Evolutionary conservation across 139 green algal species (phyloP).

Genomic region (Auxenochlorella pyrenoidosa): DNA sequence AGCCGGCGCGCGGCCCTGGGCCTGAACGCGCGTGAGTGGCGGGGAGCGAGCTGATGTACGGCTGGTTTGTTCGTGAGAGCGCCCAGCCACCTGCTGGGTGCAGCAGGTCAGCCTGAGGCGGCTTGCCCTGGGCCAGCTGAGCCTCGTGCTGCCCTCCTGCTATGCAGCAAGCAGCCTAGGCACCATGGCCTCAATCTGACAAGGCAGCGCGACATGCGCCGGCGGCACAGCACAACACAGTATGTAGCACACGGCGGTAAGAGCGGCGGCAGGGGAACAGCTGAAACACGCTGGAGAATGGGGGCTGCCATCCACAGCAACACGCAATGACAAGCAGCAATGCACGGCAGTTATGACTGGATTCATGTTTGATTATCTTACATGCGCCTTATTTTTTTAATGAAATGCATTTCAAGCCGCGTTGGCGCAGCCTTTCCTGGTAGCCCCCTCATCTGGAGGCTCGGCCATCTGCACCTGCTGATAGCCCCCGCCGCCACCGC

Average conservation of each 20-base stretch:
- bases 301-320: not conserved
- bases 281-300: too few relatives aligned
- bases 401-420: not conserved
- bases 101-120: not conserved
- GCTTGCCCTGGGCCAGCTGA: not conserved
- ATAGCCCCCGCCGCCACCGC: not conserved
- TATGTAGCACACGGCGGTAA: not conserved
- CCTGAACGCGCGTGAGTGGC: slow-evolving; percentile 19
- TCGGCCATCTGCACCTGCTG: not conserved
- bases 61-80: too few relatives aligned
- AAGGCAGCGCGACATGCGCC: too few relatives aligned
- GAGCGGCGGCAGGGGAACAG: too few relatives aligned
- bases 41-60: not conserved
- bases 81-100: too few relatives aligned
- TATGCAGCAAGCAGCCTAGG: not conserved
- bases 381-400: not conserved
- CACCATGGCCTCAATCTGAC: too few relatives aligned
- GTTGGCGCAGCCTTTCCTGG: not conserved
- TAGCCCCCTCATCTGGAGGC: too few relatives aligned
- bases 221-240: not conserved
- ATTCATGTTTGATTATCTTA: not conserved
- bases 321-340: not conserved
- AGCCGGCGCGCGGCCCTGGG: slow-evolving; percentile 12
- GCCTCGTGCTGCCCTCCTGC: not conserved
- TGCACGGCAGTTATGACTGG: not conserved